Base-by-base conservation (phyloP, 371 early-diverging fungal species). In the Mortierella sp. region DNA sequence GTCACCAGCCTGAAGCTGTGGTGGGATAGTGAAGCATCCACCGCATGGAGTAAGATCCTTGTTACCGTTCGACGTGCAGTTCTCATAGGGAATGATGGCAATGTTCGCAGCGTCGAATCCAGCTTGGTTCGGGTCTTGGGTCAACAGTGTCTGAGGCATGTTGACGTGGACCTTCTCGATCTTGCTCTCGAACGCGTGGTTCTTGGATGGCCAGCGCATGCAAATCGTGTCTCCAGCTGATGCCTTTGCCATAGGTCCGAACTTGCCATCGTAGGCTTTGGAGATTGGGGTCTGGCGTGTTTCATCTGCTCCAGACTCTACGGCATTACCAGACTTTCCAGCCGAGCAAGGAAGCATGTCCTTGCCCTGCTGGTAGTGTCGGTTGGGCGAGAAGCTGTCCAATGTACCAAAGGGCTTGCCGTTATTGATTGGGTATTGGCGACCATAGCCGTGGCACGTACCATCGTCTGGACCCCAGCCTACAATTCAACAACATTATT, bases 141-240 rank as follows among this genome's bases (percentile, higher is more conserved):
- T 25, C 16, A 59, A 28, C 16, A 41, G 17, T 6, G 46, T 37
- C 27, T 44, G 13, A 14, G 74, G 74, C 74, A 74, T 74, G 57
- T 67, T 74, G 60, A 74, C 60, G 19, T 55, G 63, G 29, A 74
- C 68, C n/a, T 34, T 34, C 10, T 67, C 64, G 1, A 7, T 9
- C 5, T 73, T 67, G 22, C 6, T 39, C 25, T 31, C 3, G 45
- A 63, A 63, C n/a, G 74, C 74, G 25, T 74, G 74, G 64, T 74
- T 74, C 64, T 74, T 74, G 50, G 88, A 84, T 1, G 84, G 85
- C 63, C 85, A 86, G 27, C 86, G 88, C 68, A 87, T 80, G 45
- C 88, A 87, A 63, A 80, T 85, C 45, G 62, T 70, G 12, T 79
- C 76, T 43, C 88, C 88, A 64, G 86, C 85, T 22, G 80, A 84